Base-by-base conservation (phyloP, 108 stramenopile species). In the Cyclotella sp. region DNA sequence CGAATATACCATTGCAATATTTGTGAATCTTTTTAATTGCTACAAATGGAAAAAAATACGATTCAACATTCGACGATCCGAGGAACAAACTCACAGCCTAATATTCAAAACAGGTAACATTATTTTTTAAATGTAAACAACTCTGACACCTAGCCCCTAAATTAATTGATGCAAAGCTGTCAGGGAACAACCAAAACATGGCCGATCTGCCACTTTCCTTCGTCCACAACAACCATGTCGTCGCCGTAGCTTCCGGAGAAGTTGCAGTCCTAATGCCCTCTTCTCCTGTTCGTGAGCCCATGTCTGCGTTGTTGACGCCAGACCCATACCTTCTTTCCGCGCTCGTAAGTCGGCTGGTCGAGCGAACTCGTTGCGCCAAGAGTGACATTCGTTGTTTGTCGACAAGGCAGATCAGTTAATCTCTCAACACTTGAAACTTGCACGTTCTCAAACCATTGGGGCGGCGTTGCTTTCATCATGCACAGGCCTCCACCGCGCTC, bases 201-300 rank as follows among this genome's bases (percentile, higher is more conserved):
- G 30, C 27, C 34, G 62, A 41, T 14, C 57, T 28, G 1, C 57
- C 57, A 26, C 57, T 58, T 27, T 26, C 57, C 13, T 63, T 63
- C 39, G 34, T 63, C 1, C 14, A 18, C 39, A 63, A 63, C 62
- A 29, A 10, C 3, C 30, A 19, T 5, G 14, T 26, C 5, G 14
- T 26, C 13, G 24, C 28, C 58, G 3, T 7, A 59, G 28, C 19
- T 29, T 3, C 51, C 57, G 62, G 39, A 4, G 62, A 34, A 29
- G 62, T 63, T 9, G 62, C 10, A 0, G 30, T 63, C 39, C 18
- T 63, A 30, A 2, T 63, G 62, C 62, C 62, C 12, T 63, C 62
- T 28, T 63, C 62, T 41, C 62, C 62, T 19, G 11, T 63, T n/a
- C 27, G 62, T 34, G 62, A 63, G n/a, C 62, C 62, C 34, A 49